A percentile compares a stretch with the other conserved stretches of the same genome.
Conservation (phyloP, 2,329 filamentous ascomycete species). For the Nemania bipapillata region DNA sequence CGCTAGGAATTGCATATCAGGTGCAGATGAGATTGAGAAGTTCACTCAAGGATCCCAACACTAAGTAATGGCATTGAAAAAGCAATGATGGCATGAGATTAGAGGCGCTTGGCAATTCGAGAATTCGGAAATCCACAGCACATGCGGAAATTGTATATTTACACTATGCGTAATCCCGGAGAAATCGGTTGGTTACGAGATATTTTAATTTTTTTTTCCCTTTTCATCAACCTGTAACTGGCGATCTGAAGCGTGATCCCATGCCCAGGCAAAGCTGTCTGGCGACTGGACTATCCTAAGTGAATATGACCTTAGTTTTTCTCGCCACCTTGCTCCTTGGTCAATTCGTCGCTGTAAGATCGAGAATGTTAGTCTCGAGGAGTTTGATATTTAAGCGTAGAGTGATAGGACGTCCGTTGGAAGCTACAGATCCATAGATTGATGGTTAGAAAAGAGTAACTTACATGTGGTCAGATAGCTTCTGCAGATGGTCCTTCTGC, state of each 20-base stretch:
- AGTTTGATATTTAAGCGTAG: not conserved
- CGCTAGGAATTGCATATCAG: conserved; percentile 19
- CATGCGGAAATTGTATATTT: conserved; percentile 43
- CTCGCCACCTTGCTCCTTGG: conserved; percentile 76
- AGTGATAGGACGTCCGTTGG: not conserved
- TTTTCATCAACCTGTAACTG: conserved; percentile 19
- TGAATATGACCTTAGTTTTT: conserved; percentile 60
- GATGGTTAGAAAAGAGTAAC: conserved; percentile 49
- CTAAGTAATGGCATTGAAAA: conserved; percentile 27
- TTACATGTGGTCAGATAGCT: conserved; percentile 88
- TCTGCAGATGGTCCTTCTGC: conserved; percentile 84
- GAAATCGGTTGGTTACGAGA: conserved; percentile 38
- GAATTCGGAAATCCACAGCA: conserved; percentile 36
- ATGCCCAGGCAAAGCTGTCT: not conserved
- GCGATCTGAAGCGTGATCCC: conserved; percentile 16
- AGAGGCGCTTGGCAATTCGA: conserved; percentile 39
- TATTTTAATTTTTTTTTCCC: conserved; percentile 25
- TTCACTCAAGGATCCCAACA: conserved; percentile 9
- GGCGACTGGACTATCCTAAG: not conserved
- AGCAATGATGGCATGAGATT: conserved; percentile 31
- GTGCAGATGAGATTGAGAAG: conserved; percentile 12
- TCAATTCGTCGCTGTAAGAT: conserved; percentile 75
- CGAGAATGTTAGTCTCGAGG: conserved; percentile 26
- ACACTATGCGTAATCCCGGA: conserved; percentile 44
- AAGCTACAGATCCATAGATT: not conserved